Conservation (phyloP, 75 land plant genomes). For the Sequoiadendron giganteum region DNA sequence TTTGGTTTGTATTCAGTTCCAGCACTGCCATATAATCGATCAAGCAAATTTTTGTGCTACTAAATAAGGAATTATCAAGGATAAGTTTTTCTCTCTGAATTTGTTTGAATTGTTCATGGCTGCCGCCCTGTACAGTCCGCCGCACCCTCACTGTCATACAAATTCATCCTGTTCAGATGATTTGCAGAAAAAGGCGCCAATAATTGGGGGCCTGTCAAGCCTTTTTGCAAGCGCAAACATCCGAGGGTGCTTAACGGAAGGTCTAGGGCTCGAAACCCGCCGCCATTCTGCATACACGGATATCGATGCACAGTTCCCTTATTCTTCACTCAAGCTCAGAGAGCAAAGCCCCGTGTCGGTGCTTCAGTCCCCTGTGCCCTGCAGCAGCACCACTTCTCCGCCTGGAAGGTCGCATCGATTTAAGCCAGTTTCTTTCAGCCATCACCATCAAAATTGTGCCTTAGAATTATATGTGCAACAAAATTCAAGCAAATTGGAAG, state of each 20-base stretch:
- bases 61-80: not conserved
- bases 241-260: slow-evolving; percentile 23
- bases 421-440: not conserved
- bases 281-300: not conserved
- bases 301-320: not conserved
- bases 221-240: slow-evolving; percentile 38
- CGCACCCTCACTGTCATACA: not conserved
- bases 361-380: slow-evolving; percentile 63
- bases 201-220: slow-evolving; percentile 60
- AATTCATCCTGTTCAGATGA: not conserved
- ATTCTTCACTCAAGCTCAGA: slow-evolving; percentile 38
- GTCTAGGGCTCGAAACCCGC: slow-evolving; percentile 24
- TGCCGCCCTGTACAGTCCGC: not conserved
- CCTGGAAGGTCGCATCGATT: slow-evolving; percentile 2
- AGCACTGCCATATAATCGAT: not conserved
- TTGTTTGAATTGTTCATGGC: not conserved
- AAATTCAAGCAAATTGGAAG: slow-evolving; percentile 9
- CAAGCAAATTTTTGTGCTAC: not conserved
- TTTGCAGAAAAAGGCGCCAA: slow-evolving; percentile 20
- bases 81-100: not conserved
- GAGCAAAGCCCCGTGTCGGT: slow-evolving; percentile 79
- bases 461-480: slow-evolving; percentile 16
- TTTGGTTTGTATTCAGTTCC: slow-evolving; percentile 2
- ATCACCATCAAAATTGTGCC: slow-evolving; percentile 20
- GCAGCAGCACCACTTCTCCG: slow-evolving; percentile 4